These are phyloP conservation scores for Spatholobus suberectus DNA, from an alignment of 306 rosid genomes.

Conservation along the genomic window DNA sequence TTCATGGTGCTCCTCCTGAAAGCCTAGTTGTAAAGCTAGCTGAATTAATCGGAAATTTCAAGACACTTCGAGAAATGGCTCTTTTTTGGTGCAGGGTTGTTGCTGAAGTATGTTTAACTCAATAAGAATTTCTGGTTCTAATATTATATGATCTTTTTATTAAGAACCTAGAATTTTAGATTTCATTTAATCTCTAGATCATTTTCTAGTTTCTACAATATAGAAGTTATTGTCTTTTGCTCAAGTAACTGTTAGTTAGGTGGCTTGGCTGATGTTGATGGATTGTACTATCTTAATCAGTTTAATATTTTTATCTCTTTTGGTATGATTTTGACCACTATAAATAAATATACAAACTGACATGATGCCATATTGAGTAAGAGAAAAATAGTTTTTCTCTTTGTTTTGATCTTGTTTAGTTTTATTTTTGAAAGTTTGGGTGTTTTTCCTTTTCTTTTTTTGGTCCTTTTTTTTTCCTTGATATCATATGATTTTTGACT, in stretches of 20 bases:
- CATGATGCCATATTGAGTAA: conserved; percentile 24
- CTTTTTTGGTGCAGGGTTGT: conserved; percentile 90
- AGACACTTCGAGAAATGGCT: conserved; percentile 69
- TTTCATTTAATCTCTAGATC: conserved; percentile 5
- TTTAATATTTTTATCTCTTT: neutral
- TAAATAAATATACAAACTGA: neutral
- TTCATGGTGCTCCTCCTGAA: conserved; percentile 94
- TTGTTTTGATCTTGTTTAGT: neutral
- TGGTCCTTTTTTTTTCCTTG: neutral
- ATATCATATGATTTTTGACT: neutral
- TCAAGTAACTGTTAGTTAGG: neutral
- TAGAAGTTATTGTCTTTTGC: neutral
- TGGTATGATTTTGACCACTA: neutral
- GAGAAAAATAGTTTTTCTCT: neutral
- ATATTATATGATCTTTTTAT: neutral
- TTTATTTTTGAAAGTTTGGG: neutral
- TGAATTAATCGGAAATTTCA: conserved; percentile 89
- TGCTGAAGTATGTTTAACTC: conserved; percentile 71
- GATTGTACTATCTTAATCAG: conserved; percentile 26
- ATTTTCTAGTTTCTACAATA: conserved; percentile 9
- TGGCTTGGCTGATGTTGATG: neutral
- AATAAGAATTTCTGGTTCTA: conserved; percentile 34
- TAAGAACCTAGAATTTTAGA: conserved; percentile 10
- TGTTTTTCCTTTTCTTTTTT: neutral
- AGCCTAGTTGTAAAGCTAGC: conserved; percentile 90